Percentiles rank a stretch among this genome's conserved stretches.
These are phyloP conservation scores for Coniosporium uncinatum DNA, from an alignment of 2,329 filamentous ascomycete genomes.

Conservation along the genomic window DNA sequence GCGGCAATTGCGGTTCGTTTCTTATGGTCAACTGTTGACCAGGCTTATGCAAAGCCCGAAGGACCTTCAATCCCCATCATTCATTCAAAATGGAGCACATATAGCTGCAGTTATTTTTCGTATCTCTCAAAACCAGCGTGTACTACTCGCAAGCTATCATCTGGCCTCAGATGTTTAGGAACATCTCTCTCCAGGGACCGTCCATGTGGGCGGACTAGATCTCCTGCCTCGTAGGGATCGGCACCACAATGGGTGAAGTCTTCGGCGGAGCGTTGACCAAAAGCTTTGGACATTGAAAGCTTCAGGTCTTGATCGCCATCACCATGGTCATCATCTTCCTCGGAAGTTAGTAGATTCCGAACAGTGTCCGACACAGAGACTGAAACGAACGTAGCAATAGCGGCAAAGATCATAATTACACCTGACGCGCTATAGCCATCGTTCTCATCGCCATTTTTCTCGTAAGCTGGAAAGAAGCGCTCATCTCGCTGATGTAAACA, in stretches of 20 bases:
- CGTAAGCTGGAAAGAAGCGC: background rate
- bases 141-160: constrained; percentile 14
- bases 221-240: constrained; percentile 12
- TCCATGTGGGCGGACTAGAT: constrained; percentile 12
- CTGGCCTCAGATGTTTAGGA: constrained; percentile 14
- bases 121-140: background rate
- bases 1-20: background rate
- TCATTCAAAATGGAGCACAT: no score
- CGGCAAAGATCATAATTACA: background rate
- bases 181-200: constrained; percentile 13
- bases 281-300: constrained; percentile 12
- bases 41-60: no score
- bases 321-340: constrained; percentile 14
- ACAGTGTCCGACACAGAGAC: no score
- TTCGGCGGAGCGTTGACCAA: constrained; percentile 13
- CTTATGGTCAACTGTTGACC: no score
- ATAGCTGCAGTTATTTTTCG: no score
- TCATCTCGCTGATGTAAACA: background rate
- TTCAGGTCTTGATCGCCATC: constrained; percentile 16
- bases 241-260: constrained; percentile 19
- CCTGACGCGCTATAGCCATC: background rate
- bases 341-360: constrained; percentile 7
- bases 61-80: no score
- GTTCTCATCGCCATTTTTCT: background rate
- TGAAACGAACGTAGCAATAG: background rate